A percentile compares a stretch with the other conserved stretches of the same genome.
Evolutionary conservation across 352 stramenopile genomes (phyloP).

Genomic region (Globisporangium emineosum): DNA sequence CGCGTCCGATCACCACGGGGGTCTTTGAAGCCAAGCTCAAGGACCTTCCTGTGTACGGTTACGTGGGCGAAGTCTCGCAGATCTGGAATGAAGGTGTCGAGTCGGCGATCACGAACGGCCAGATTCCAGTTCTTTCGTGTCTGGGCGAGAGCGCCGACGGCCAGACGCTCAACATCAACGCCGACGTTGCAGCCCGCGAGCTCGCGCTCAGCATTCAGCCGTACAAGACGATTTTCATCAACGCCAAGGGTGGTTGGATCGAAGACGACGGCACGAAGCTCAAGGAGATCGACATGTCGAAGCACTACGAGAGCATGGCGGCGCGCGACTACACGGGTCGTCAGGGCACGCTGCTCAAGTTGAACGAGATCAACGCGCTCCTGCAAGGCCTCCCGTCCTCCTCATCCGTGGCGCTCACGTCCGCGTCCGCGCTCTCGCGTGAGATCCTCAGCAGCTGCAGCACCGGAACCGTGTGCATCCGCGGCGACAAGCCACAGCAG

Average conservation of each 20-base stretch:
- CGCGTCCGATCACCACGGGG: constrained; percentile 79
- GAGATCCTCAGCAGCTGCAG: constrained; percentile 87
- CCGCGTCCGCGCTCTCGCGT: constrained; percentile 66
- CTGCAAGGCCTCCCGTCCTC: constrained; percentile 69
- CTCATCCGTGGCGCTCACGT: constrained; percentile 86
- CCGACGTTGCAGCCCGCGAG: constrained; percentile 79
- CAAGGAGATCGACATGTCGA: constrained; percentile 76
- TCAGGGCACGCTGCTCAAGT: constrained; percentile 89
- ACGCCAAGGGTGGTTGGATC: constrained; percentile 86
- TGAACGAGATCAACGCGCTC: constrained; percentile 89
- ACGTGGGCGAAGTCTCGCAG: constrained; percentile 79
- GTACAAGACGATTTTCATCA: constrained; percentile 89
- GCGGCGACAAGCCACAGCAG: constrained; percentile 34
- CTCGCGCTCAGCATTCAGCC: constrained; percentile 80
- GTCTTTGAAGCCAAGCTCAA: constrained; percentile 84
- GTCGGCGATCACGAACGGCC: constrained; percentile 52
- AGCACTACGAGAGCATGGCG: constrained; percentile 77
- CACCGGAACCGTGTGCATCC: constrained; percentile 80
- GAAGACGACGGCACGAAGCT: constrained; percentile 85
- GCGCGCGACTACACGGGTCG: constrained; percentile 83
- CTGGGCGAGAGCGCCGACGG: constrained; percentile 70
- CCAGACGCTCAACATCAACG: constrained; percentile 89
- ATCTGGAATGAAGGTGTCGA: constrained; percentile 73
- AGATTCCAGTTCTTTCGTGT: constrained; percentile 86
- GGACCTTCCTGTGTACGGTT: constrained; percentile 81